Evolutionary conservation across 106 monocot genomes (phyloP).

Genomic region (Acorus gramineus): DNA sequence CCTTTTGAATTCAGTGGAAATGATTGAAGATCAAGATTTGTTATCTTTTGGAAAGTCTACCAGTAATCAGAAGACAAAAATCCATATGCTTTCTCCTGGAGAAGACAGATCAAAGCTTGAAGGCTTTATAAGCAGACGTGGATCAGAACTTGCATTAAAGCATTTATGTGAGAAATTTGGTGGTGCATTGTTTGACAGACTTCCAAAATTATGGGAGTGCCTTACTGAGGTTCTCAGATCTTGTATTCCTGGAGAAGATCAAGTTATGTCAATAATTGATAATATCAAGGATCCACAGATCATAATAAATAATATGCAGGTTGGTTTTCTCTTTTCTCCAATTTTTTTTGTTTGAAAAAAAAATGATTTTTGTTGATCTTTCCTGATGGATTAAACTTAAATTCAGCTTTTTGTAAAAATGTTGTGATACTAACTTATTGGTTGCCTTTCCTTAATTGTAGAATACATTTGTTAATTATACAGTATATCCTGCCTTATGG

Average conservation of each 20-base stretch:
- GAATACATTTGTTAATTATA: too few species aligned
- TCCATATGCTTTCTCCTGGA: constrained; percentile 24
- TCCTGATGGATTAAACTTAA: too few species aligned
- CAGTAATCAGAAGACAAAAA: constrained; percentile 43
- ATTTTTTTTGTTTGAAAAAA: too few species aligned
- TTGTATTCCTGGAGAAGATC: constrained; percentile 18
- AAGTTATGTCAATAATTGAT: constrained; percentile 26
- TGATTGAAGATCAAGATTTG: constrained; percentile 71
- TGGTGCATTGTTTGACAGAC: constrained; percentile 66
- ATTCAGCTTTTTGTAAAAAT: too few species aligned
- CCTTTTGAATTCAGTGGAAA: constrained; percentile 56
- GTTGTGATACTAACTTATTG: too few species aligned
- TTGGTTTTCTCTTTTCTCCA: constrained; percentile 11
- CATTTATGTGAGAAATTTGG: constrained; percentile 77
- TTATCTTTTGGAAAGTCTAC: constrained; percentile 30
- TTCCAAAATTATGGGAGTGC: constrained; percentile 95
- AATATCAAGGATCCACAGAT: constrained; percentile 53
- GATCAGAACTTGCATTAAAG: constrained; percentile 75
- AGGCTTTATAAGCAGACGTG: constrained; percentile 89
- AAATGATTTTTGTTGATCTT: too few species aligned
- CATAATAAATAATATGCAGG: constrained; percentile 93
- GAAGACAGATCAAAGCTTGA: constrained; percentile 78
- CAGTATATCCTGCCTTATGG: too few species aligned
- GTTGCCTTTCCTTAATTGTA: too few species aligned
- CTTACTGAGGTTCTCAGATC: constrained; percentile 74